phyloP scores from a whole-genome alignment of 371 early-diverging fungal species.

The Mortierella sp. region DNA sequence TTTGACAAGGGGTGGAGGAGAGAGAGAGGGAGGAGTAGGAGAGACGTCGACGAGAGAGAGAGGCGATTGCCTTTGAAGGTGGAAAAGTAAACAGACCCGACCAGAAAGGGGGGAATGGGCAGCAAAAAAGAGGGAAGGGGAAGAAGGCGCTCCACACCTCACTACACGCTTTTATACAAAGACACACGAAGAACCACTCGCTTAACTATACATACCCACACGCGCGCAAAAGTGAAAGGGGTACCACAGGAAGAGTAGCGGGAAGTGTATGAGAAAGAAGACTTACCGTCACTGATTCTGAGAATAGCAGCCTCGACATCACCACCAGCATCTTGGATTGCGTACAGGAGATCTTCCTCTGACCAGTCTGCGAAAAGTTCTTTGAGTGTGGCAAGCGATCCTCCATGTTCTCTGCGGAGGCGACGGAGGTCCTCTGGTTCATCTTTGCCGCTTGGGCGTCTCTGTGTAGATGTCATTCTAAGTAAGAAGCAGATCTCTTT shows the following conservation, averaged over 20 bases:
- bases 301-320: conserved; percentile 86
- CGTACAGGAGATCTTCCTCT: conserved; percentile 89
- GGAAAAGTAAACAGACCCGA: conserved; percentile 1
- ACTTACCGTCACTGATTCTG: conserved; percentile 90
- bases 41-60: conserved; percentile 5
- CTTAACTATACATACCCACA: not conserved
- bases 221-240: not conserved
- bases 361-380: conserved; percentile 93
- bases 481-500: conserved; percentile 12
- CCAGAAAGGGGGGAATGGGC: conserved; percentile 10
- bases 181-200: not conserved
- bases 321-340: conserved; percentile 88
- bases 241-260: not conserved
- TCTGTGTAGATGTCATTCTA: conserved; percentile 43
- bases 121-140: not conserved
- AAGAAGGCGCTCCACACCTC: not conserved
- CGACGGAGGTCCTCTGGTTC: conserved; percentile 77
- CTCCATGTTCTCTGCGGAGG: conserved; percentile 75
- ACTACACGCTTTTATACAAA: not conserved
- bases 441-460: conserved; percentile 55
- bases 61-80: not conserved
- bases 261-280: not conserved
- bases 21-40: not conserved
- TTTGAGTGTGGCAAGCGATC: conserved; percentile 78
- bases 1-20: not conserved